A percentile compares a stretch with the other conserved stretches of the same genome.
phyloP scores from a whole-genome alignment of 495 filamentous ascomycete species.

The Apodospora peruviana region DNA sequence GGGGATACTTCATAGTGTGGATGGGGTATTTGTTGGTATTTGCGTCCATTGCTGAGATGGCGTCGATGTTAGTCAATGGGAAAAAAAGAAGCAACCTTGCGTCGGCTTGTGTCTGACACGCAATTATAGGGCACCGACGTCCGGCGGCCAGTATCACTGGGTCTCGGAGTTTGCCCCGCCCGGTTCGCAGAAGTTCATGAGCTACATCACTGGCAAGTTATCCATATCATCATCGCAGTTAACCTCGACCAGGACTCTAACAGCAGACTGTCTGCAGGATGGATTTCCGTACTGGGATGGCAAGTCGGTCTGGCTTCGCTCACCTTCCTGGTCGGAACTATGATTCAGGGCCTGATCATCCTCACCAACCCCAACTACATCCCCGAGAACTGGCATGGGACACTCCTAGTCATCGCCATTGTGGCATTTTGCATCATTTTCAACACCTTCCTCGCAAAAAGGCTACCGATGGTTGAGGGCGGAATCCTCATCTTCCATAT shows the following conservation, averaged over 20 bases:
- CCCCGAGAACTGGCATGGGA: conserved; percentile 54
- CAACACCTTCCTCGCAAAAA: conserved; percentile 50
- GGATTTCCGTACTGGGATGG: conserved; percentile 51
- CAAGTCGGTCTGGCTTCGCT: conserved; percentile 34
- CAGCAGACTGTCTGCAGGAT: conserved; percentile 29
- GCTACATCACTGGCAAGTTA: conserved; percentile 44
- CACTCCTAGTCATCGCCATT: conserved; percentile 51
- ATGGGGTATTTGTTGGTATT: conserved; percentile 23
- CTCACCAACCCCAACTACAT: conserved; percentile 44
- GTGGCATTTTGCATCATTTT: conserved; percentile 48
- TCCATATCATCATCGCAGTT: too few relatives aligned
- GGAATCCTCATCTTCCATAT: conserved; percentile 58
- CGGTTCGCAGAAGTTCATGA: conserved; percentile 49
- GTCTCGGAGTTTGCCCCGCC: conserved; percentile 54
- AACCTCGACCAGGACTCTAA: not conserved
- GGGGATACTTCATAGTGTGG: conserved; percentile 26
- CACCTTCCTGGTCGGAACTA: conserved; percentile 48
- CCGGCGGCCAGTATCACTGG: conserved; percentile 41
- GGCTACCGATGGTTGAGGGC: conserved; percentile 53
- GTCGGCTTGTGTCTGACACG: conserved; percentile 3
- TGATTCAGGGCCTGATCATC: conserved; percentile 56
- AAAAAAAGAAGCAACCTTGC: not conserved
- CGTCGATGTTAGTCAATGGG: conserved; percentile 20
- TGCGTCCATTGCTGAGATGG: conserved; percentile 25
- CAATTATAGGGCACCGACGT: conserved; percentile 5